Evolutionary conservation across 2,329 filamentous ascomycete genomes (phyloP).

Genomic region (Colletotrichum orbiculare): DNA sequence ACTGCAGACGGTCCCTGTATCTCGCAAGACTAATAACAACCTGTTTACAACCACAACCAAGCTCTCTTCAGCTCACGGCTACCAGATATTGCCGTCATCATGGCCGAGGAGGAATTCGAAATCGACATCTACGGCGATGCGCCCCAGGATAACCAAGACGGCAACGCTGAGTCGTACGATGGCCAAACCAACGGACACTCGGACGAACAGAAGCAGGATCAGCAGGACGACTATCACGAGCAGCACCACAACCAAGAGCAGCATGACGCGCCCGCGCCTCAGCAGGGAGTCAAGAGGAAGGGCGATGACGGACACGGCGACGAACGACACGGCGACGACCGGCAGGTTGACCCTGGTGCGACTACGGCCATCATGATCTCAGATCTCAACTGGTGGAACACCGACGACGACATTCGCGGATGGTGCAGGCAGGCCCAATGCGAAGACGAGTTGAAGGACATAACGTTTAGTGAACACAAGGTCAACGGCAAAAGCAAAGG

Average conservation of each 20-base stretch:
- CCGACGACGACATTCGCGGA: conserved; percentile 91
- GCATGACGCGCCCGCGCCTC: conserved; percentile 47
- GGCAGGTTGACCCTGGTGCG: conserved; percentile 68
- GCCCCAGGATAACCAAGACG: conserved; percentile 52
- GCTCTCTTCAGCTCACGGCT: conserved; percentile 30
- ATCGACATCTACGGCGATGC: conserved; percentile 78
- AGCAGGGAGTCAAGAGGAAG: conserved; percentile 71
- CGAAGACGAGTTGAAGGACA: conserved; percentile 87
- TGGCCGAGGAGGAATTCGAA: conserved; percentile 79
- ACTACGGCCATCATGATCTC: conserved; percentile 84
- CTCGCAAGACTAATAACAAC: conserved; percentile 40
- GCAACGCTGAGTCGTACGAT: conserved; percentile 48
- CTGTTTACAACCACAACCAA: conserved; percentile 32
- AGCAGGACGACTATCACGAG: conserved; percentile 40
- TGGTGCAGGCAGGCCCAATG: conserved; percentile 84
- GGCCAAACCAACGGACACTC: conserved; percentile 42
- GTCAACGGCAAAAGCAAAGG: conserved; percentile 99
- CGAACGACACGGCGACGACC: conserved; percentile 49
- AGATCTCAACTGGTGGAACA: conserved; percentile 96
- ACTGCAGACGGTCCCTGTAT: conserved; percentile 54
- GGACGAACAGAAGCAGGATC: conserved; percentile 52
- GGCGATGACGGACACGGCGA: conserved; percentile 52
- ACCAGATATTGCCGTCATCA: conserved; percentile 48
- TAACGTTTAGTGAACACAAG: conserved; percentile 98
- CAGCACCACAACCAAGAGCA: conserved; percentile 41